phyloP scores from a whole-genome alignment of 2,329 filamentous ascomycete species.

The Blastomyces parvus region DNA sequence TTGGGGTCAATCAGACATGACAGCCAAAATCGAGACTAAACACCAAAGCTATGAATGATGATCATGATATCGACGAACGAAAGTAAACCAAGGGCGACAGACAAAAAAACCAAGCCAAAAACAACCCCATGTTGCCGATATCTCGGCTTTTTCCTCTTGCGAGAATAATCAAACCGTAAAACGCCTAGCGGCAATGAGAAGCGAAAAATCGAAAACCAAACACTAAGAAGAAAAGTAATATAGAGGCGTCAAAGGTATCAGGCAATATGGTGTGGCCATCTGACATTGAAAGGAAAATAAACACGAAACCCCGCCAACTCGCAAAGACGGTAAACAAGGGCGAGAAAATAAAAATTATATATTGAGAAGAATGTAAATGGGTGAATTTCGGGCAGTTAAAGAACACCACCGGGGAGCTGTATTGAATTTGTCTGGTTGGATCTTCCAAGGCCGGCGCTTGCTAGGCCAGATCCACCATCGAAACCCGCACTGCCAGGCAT shows the following conservation, averaged over 20 bases:
- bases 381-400: conserved; percentile 17
- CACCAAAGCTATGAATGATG: conserved; percentile 7
- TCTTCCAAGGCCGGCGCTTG: conserved; percentile 4
- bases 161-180: background rate
- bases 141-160: background rate
- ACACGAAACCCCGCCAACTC: background rate
- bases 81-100: background rate
- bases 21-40: conserved; percentile 5
- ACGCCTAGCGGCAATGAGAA: background rate
- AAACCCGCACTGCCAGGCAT: conserved; percentile 12
- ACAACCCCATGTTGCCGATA: background rate
- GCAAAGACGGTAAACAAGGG: background rate
- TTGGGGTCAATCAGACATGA: background rate
- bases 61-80: conserved; percentile 2
- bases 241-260: background rate
- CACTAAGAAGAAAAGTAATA: background rate
- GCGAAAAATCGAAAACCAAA: background rate
- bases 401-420: conserved; percentile 26
- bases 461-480: conserved; percentile 7
- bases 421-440: conserved; percentile 21
- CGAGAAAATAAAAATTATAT: background rate
- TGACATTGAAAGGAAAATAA: background rate
- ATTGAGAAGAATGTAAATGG: background rate
- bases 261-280: background rate
- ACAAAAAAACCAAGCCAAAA: background rate